These are phyloP conservation scores for Xylaria sp. DNA, from an alignment of 2,329 filamentous ascomycete genomes.

Conservation along the genomic window DNA sequence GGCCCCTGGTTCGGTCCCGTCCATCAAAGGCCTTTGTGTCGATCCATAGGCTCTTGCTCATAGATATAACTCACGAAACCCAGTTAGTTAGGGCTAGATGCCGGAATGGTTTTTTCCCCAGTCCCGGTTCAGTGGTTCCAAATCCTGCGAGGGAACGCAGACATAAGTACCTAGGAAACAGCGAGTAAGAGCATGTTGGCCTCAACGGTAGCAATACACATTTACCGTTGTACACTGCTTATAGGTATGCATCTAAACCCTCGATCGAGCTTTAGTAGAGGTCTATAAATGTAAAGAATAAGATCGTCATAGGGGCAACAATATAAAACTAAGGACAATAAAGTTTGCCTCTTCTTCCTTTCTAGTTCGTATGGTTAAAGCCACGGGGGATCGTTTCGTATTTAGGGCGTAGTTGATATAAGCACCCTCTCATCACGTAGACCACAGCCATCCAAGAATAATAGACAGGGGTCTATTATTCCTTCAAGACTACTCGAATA, in stretches of 20 bases:
- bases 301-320: background rate
- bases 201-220: background rate
- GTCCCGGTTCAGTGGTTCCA: slow-evolving; percentile 45
- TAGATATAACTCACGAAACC: slow-evolving; percentile 67
- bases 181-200: background rate
- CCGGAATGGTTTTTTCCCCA: slow-evolving; percentile 59
- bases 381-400: too few relatives aligned
- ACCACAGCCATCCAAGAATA: too few relatives aligned
- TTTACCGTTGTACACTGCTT: background rate
- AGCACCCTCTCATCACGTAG: too few relatives aligned
- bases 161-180: background rate
- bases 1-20: slow-evolving; percentile 68
- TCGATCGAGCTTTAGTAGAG: background rate
- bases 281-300: background rate
- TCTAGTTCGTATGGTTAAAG: background rate
- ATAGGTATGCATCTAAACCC: background rate
- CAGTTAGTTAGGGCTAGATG: slow-evolving; percentile 65
- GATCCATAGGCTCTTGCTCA: slow-evolving; percentile 66
- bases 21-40: slow-evolving; percentile 64
- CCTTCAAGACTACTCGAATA: background rate
- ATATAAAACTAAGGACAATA: background rate
- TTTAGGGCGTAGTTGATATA: too few relatives aligned
- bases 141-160: slow-evolving; percentile 56
- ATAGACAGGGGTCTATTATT: too few relatives aligned
- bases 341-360: background rate